phyloP scores from a whole-genome alignment of 108 stramenopile genomes.

The Discostella pseudostelligera region DNA sequence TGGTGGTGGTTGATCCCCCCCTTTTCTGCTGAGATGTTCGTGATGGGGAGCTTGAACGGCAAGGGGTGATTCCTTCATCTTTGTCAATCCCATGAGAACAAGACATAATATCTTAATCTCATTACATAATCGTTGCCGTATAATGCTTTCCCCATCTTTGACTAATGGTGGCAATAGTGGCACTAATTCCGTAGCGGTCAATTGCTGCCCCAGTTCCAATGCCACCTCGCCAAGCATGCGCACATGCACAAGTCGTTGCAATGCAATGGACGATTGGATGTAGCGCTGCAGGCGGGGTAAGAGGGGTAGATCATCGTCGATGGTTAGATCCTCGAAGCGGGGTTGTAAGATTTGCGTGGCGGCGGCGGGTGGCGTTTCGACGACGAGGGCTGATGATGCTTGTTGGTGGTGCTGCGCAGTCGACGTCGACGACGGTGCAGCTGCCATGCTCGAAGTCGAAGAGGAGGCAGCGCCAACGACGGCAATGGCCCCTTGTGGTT shows the following conservation, averaged over 20 bases:
- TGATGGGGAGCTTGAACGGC: neutral
- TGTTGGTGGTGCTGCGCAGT: no score
- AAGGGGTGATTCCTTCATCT: neutral
- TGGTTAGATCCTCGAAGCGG: conserved; percentile 95
- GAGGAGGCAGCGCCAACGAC: no score
- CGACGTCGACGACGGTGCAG: no score
- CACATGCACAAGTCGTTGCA: conserved; percentile 96
- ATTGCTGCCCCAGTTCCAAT: conserved; percentile 68
- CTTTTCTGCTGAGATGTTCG: neutral
- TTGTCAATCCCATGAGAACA: conserved; percentile 32
- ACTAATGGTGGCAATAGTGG: conserved; percentile 74
- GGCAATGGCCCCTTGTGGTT: no score
- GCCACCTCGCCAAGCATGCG: conserved; percentile 96
- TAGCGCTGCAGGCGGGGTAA: conserved; percentile 91
- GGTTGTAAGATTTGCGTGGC: conserved; percentile 20
- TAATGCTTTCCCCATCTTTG: conserved; percentile 85
- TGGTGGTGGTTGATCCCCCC: neutral
- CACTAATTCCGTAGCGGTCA: conserved; percentile 63
- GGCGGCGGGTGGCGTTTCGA: no score
- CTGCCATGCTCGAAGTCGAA: no score
- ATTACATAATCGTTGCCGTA: conserved; percentile 82
- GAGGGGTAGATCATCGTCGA: conserved; percentile 93
- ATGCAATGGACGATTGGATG: conserved; percentile 85
- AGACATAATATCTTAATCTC: conserved; percentile 27
- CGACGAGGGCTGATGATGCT: no score